phyloP scores from a whole-genome alignment of 2,329 filamentous ascomycete species.

The Alternaria triticimaculans region DNA sequence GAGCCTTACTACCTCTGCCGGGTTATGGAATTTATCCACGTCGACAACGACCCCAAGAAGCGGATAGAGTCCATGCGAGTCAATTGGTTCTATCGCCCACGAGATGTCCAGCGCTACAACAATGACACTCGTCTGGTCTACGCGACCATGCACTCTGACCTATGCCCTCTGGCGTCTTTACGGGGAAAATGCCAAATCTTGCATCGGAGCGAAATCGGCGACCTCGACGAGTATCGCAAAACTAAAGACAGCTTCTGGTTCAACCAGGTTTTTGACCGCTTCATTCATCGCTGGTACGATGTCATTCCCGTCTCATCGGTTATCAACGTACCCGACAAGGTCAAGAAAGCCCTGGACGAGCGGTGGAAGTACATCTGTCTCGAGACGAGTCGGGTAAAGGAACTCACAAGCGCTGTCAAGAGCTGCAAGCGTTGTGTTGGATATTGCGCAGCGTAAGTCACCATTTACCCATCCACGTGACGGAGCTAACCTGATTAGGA shows the following conservation, averaged over 20 bases:
- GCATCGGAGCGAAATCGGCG: constrained; percentile 84
- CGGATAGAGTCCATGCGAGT: constrained; percentile 87
- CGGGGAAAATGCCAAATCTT: constrained; percentile 91
- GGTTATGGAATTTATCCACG: constrained; percentile 96
- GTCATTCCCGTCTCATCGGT: constrained; percentile 90
- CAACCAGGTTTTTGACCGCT: constrained; percentile 96
- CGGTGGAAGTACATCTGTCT: constrained; percentile 96
- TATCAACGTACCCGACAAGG: constrained; percentile 93
- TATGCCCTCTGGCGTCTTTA: constrained; percentile 87
- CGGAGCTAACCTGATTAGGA: constrained; percentile 59
- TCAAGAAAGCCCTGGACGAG: constrained; percentile 95
- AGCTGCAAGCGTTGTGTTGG: constrained; percentile 89
- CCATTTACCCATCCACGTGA: neutral
- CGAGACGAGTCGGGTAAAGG: constrained; percentile 91
- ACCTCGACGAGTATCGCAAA: constrained; percentile 84
- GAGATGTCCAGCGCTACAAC: constrained; percentile 91
- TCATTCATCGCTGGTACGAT: constrained; percentile 98
- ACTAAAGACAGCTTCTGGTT: constrained; percentile 92
- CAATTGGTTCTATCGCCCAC: constrained; percentile 98
- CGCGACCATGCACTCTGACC: constrained; percentile 98
- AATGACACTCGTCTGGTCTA: constrained; percentile 91
- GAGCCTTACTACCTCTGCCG: constrained; percentile 97
- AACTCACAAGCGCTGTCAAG: constrained; percentile 94
- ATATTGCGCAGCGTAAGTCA: constrained; percentile 86
- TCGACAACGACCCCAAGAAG: constrained; percentile 69